Evolutionary conservation across 805 yeast species (phyloP).

Genomic region (Starmera quercuum): DNA sequence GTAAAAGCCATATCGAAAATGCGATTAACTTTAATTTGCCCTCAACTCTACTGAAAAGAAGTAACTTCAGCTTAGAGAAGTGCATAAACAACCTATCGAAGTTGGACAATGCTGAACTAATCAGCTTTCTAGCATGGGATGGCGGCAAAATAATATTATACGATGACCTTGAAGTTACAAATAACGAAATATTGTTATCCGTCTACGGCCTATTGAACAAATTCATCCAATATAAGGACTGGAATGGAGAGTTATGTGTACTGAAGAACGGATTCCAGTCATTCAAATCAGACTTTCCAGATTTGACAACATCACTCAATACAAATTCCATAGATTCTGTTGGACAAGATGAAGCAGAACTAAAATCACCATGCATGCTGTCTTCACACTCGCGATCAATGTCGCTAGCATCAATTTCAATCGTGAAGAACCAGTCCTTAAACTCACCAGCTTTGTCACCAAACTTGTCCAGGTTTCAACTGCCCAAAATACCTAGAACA

Average conservation of each 20-base stretch:
- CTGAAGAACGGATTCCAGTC: constrained; percentile 33
- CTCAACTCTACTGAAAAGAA: constrained; percentile 75
- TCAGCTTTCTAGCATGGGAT: constrained; percentile 23
- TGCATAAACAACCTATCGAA: constrained; percentile 55
- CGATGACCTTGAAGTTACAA: constrained; percentile 13
- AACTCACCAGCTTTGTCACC: constrained; percentile 13
- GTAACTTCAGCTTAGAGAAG: constrained; percentile 57
- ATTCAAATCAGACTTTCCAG: constrained; percentile 24
- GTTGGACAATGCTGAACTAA: constrained; percentile 39
- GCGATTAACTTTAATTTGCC: constrained; percentile 82
- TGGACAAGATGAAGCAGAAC: neutral
- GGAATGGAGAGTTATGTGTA: constrained; percentile 34
- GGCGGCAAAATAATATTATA: constrained; percentile 11
- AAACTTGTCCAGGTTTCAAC: constrained; percentile 38
- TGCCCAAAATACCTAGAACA: constrained; percentile 35
- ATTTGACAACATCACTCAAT: constrained; percentile 12
- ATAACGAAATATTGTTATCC: constrained; percentile 26
- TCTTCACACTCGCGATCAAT: constrained; percentile 13
- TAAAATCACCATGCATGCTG: constrained; percentile 1
- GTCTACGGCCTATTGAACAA: constrained; percentile 41
- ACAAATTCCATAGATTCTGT: constrained; percentile 1
- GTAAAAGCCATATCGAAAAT: constrained; percentile 45
- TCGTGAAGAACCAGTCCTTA: constrained; percentile 12
- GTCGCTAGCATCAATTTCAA: constrained; percentile 11
- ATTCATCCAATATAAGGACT: constrained; percentile 30